Conservation (phyloP, 2,329 filamentous ascomycete genomes). For the Colletotrichum australisinense region DNA sequence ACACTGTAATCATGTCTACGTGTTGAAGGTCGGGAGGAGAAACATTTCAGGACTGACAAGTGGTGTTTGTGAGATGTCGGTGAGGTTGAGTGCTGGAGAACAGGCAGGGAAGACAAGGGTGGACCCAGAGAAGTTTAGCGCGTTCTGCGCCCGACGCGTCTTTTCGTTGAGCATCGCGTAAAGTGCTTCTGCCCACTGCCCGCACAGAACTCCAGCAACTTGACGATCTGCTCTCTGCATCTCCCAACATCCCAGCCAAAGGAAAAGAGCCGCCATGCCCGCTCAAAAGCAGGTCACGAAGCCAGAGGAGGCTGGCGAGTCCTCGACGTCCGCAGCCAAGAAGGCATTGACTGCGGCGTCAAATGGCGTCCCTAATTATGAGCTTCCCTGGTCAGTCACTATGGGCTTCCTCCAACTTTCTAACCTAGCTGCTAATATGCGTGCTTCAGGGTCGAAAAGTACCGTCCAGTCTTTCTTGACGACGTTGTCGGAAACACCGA, state of each 20-base stretch:
- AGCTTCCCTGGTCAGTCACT: conserved; percentile 79
- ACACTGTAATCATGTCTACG: not conserved
- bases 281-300: conserved; percentile 61
- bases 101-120: not conserved
- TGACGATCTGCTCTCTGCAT: not conserved
- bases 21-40: not conserved
- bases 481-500: conserved; percentile 98
- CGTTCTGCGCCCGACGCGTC: conserved; percentile 23
- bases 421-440: conserved; percentile 36
- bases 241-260: not conserved
- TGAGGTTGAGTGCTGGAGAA: not conserved
- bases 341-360: conserved; percentile 62
- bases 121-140: conserved; percentile 9
- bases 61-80: not conserved
- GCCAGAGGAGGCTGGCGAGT: conserved; percentile 67
- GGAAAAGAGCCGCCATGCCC: conserved; percentile 20
- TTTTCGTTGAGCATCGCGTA: conserved; percentile 33
- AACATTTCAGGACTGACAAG: not conserved
- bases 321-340: conserved; percentile 69
- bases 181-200: conserved; percentile 28
- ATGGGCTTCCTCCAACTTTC: not conserved
- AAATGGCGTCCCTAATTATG: conserved; percentile 70
- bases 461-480: conserved; percentile 92
- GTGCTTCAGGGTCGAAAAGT: conserved; percentile 90
- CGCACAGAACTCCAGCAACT: conserved; percentile 4